Percentiles rank a stretch among this genome's conserved stretches.
These are phyloP conservation scores for Sugiyamaella paludigena DNA, from an alignment of 1,139 yeast species.

Conservation along the genomic window DNA sequence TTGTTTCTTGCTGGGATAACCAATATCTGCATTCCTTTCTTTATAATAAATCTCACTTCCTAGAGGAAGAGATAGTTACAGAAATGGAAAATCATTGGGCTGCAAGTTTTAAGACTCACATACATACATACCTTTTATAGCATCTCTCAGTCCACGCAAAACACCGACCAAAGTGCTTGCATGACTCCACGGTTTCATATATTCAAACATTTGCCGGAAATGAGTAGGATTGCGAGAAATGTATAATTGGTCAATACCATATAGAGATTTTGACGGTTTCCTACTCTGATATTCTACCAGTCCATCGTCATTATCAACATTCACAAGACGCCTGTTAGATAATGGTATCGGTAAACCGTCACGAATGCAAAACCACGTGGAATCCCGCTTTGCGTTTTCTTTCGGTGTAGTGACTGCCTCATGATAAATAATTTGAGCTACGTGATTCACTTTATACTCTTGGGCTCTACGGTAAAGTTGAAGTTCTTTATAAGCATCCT, in stretches of 20 bases:
- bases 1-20: too few species aligned
- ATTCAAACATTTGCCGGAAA: conserved; percentile 11
- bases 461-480: conserved; percentile 10
- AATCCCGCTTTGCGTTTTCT: not conserved
- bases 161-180: conserved; percentile 6
- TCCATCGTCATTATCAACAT: conserved; percentile 12
- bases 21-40: too few species aligned
- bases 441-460: not conserved
- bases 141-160: conserved; percentile 13
- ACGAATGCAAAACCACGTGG: conserved; percentile 14
- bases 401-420: not conserved
- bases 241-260: conserved; percentile 1
- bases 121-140: conserved; percentile 1
- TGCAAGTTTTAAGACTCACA: too few species aligned
- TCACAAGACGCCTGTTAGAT: conserved; percentile 7
- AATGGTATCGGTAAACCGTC: conserved; percentile 6
- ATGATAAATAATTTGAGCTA: conserved; percentile 6
- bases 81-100: too few species aligned
- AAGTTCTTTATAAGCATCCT: conserved; percentile 10
- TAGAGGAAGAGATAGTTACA: too few species aligned
- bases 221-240: conserved; percentile 11
- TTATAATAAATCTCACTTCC: too few species aligned
- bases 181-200: conserved; percentile 10
- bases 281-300: conserved; percentile 2
- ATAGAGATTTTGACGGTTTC: conserved; percentile 8